phyloP scores from a whole-genome alignment of 1,284 basidiomycete species.

The Puccinia polysora region DNA sequence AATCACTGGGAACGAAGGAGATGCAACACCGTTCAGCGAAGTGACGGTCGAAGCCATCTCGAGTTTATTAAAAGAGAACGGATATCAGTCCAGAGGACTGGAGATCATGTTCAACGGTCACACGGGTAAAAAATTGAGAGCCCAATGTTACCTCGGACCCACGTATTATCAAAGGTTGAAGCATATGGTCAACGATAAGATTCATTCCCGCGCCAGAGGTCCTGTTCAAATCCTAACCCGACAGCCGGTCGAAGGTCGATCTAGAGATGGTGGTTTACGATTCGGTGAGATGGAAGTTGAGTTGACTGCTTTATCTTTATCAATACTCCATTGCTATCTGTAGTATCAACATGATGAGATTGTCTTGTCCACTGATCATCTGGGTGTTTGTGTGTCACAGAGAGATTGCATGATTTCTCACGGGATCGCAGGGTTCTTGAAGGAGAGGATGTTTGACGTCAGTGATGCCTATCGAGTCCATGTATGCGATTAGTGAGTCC shows the following conservation, averaged over 20 bases:
- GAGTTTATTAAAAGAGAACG: conserved; percentile 69
- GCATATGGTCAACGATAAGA: conserved; percentile 99
- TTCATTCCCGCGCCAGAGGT: conserved; percentile 92
- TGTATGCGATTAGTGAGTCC: conserved; percentile 87
- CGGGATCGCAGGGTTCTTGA: conserved; percentile 95
- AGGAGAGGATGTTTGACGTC: conserved; percentile 59
- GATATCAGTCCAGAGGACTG: conserved; percentile 88
- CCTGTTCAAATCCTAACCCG: conserved; percentile 96
- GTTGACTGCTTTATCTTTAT: background rate
- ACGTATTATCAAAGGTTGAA: conserved; percentile 99
- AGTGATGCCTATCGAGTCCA: conserved; percentile 94
- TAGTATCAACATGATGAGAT: background rate
- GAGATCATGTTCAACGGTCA: conserved; percentile 99
- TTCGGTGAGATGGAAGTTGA: conserved; percentile 96
- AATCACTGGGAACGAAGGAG: conserved; percentile 90
- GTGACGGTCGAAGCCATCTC: conserved; percentile 95
- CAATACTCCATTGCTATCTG: background rate
- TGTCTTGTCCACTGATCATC: background rate
- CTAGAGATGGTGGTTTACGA: conserved; percentile 94
- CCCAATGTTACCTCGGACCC: conserved; percentile 95
- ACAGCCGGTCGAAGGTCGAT: conserved; percentile 98
- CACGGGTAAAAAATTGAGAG: conserved; percentile 91
- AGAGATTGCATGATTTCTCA: conserved; percentile 99
- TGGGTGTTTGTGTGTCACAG: conserved; percentile 44
- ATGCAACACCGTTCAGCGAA: conserved; percentile 97